Percentiles rank a stretch among this genome's conserved stretches.
Conservation (phyloP, 2,329 filamentous ascomycete genomes). For the Trichoderma aggressivum region DNA sequence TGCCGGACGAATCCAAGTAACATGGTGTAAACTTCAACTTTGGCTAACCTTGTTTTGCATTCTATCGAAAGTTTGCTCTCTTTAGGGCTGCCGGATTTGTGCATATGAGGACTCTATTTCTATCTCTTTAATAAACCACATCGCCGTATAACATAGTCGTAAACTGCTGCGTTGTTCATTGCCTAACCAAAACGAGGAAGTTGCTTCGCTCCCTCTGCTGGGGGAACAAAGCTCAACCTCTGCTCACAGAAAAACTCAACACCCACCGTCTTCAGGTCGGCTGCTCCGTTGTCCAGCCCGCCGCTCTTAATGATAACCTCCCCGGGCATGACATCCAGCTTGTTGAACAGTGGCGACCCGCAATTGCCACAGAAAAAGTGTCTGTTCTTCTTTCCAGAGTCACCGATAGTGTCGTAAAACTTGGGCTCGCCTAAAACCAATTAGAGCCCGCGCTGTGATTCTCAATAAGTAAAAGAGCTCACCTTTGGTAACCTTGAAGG, state of each 20-base stretch:
- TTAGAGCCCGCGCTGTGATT: accelerated
- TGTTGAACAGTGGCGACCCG: constrained; percentile 49
- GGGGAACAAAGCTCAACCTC: constrained; percentile 42
- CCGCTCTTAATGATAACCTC: constrained; percentile 51
- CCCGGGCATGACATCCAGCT: constrained; percentile 52
- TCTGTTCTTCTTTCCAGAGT: constrained; percentile 52
- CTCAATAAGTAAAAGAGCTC: not conserved
- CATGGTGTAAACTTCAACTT: not conserved
- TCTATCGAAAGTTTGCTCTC: not conserved
- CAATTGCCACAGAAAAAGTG: constrained; percentile 54
- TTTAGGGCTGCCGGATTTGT: not conserved
- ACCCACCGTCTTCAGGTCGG: constrained; percentile 41
- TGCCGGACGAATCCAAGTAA: not conserved
- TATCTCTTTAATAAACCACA: not conserved
- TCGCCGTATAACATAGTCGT: not conserved
- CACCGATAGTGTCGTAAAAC: constrained; percentile 45
- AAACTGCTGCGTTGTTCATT: not conserved
- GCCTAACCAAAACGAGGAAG: constrained; percentile 15
- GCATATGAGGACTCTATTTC: not conserved
- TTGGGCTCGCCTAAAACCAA: constrained; percentile 41
- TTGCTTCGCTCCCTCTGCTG: constrained; percentile 33
- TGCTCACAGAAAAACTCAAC: constrained; percentile 54
- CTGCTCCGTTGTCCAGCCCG: constrained; percentile 45
- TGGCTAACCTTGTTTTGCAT: not conserved
- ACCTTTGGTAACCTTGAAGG: constrained; percentile 50